phyloP scores from a whole-genome alignment of 179 eudicot species.

The Camellia oleifera region DNA sequence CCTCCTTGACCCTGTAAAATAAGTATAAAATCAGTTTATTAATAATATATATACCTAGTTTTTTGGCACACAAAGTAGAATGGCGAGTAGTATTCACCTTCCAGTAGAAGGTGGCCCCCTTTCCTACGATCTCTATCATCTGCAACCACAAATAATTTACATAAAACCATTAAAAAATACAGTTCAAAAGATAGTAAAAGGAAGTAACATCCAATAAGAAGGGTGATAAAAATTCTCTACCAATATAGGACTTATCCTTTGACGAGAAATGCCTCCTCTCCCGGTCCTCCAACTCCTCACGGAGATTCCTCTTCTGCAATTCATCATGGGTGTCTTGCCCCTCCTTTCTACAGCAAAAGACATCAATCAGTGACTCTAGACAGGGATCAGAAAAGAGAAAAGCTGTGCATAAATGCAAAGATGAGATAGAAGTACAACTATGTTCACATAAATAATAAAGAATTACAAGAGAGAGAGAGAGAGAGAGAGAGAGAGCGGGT shows the following conservation, averaged over 20 bases:
- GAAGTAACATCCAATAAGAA: background rate
- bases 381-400: background rate
- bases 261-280: conserved; percentile 87
- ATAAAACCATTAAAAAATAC: background rate
- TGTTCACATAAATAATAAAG: background rate
- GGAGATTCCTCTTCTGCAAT: conserved; percentile 77
- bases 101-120: conserved; percentile 74
- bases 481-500: background rate
- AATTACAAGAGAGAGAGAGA: background rate
- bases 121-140: conserved; percentile 90
- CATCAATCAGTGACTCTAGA: background rate
- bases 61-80: background rate
- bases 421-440: background rate
- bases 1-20: conserved; percentile 62
- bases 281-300: conserved; percentile 82
- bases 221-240: conserved; percentile 18
- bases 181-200: background rate
- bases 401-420: background rate
- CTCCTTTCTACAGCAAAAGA: conserved; percentile 46
- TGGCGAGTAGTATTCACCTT: conserved; percentile 48
- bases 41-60: background rate
- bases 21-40: background rate
- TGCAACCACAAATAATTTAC: conserved; percentile 32
- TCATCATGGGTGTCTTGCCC: conserved; percentile 94
- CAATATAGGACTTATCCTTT: conserved; percentile 54